Conservation (phyloP, 2,329 filamentous ascomycete species). For the Ceratocystis colombiana region DNA sequence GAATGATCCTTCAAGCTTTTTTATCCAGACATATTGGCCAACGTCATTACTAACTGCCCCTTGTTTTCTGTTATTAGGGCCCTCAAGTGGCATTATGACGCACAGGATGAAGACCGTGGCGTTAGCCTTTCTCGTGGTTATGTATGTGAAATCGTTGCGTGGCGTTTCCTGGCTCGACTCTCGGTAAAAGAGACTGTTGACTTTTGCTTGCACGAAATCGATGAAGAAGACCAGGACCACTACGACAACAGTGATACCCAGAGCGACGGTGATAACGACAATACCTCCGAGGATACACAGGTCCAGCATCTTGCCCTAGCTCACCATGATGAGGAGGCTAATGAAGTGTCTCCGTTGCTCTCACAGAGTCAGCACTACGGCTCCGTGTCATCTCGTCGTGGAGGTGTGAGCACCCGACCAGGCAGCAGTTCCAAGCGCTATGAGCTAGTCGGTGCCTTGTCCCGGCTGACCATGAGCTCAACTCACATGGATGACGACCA, state of each 20-base stretch:
- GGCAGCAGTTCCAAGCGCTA: slow-evolving; percentile 40
- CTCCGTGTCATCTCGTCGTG: slow-evolving; percentile 27
- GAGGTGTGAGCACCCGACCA: slow-evolving; percentile 27
- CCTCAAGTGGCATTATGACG: slow-evolving; percentile 63
- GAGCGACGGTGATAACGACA: slow-evolving; percentile 27
- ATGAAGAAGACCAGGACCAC: slow-evolving; percentile 31
- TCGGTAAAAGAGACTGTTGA: slow-evolving; percentile 65
- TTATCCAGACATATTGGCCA: neutral
- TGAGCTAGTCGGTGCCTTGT: slow-evolving; percentile 45
- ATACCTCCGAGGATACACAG: slow-evolving; percentile 5
- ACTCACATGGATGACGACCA: slow-evolving; percentile 32
- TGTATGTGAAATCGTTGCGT: slow-evolving; percentile 72
- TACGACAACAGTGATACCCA: slow-evolving; percentile 7
- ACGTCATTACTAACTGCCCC: neutral
- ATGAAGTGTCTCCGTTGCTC: slow-evolving; percentile 42
- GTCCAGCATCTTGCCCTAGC: slow-evolving; percentile 21
- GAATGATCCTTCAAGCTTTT: slow-evolving; percentile 15
- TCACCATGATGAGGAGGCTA: slow-evolving; percentile 36
- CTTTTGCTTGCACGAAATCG: slow-evolving; percentile 63
- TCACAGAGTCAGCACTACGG: slow-evolving; percentile 30
- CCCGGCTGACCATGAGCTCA: slow-evolving; percentile 44
- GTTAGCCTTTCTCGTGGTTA: slow-evolving; percentile 59
- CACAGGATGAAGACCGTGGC: slow-evolving; percentile 52
- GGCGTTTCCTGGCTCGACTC: slow-evolving; percentile 62
- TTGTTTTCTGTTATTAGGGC: slow-evolving; percentile 40